A percentile compares a stretch with the other conserved stretches of the same genome.
Conservation (phyloP, 345 rosid species). For the Eucalyptus brandiana region DNA sequence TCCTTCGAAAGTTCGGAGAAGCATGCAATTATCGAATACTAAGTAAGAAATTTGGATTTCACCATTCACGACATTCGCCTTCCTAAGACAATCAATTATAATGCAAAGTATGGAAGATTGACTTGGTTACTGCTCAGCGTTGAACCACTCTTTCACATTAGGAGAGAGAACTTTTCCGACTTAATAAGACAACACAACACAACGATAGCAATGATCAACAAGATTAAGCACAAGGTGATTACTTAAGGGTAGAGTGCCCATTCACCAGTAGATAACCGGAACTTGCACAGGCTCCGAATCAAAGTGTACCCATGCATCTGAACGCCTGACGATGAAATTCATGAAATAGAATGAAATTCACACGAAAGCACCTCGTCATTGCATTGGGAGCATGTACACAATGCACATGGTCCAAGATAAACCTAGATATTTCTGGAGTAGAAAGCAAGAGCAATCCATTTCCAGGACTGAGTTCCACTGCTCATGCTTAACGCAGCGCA, state of each 20-base stretch:
- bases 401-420: not conserved
- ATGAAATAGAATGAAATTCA: not conserved
- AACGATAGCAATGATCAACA: not conserved
- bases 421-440: not conserved
- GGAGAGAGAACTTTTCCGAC: not conserved
- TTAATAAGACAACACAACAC: not conserved
- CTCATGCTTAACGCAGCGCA: not conserved
- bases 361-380: not conserved
- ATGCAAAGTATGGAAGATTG: not conserved
- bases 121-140: not conserved
- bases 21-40: not conserved
- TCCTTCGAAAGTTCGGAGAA: not conserved
- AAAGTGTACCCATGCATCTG: not conserved
- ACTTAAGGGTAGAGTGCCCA: not conserved
- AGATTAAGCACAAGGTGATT: not conserved
- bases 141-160: not conserved
- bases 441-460: not conserved
- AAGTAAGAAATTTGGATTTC: not conserved
- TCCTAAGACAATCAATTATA: not conserved
- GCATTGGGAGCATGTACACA: not conserved
- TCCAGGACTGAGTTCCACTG: not conserved
- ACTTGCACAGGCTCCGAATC: not conserved
- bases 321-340: not conserved
- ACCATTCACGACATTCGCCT: not conserved
- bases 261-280: not conserved